Percentiles rank a stretch among this genome's conserved stretches.
phyloP scores from a whole-genome alignment of 78 protist species.

The Dictyostelium capitatum region DNA sequence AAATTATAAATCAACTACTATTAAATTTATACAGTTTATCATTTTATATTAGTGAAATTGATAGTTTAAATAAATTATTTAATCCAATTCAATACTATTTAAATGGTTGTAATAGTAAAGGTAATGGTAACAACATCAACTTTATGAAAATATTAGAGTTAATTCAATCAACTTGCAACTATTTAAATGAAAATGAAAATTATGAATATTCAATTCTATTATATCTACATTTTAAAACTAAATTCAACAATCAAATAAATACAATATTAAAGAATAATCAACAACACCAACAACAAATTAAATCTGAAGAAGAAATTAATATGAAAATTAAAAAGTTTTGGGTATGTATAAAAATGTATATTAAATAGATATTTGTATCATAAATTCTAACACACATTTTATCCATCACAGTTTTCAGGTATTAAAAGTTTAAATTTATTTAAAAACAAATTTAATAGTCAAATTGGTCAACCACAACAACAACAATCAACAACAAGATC shows the following conservation, averaged over 20 bases:
- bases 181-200: slow-evolving; percentile 7
- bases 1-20: neutral
- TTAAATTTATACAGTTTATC: neutral
- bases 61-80: neutral
- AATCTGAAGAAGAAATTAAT: neutral
- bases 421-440: neutral
- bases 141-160: neutral
- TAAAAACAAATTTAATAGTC: neutral
- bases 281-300: neutral
- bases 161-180: neutral
- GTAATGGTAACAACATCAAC: neutral
- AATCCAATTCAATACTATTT: neutral
- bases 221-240: neutral
- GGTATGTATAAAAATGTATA: neutral
- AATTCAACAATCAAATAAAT: neutral
- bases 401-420: neutral
- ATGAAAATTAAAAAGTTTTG: neutral
- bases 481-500: neutral
- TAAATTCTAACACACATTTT: too few species aligned
- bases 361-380: too few species aligned
- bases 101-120: neutral
- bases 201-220: slow-evolving; percentile 14
- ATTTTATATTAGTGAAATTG: slow-evolving; percentile 9
- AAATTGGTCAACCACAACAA: neutral
- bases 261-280: neutral